Conservation (phyloP, 75 land plant species). For the Cunninghamia lanceolata region DNA sequence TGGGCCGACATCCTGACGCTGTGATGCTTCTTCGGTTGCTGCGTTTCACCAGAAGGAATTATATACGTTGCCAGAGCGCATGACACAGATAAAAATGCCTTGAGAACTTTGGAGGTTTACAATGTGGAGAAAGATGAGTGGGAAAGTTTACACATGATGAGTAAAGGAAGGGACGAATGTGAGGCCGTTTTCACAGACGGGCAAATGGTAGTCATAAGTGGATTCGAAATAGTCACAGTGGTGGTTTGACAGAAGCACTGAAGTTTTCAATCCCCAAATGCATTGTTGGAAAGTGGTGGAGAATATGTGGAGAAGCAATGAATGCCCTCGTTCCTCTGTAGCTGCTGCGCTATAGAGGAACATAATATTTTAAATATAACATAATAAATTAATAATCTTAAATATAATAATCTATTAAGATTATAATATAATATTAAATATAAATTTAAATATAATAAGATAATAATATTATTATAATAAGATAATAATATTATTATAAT, state of each 20-base stretch:
- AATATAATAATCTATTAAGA: too few relatives aligned
- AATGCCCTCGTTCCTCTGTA: background rate
- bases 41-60: background rate
- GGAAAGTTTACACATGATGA: constrained; percentile 32
- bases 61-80: constrained; percentile 59
- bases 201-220: constrained; percentile 18
- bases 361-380: too few relatives aligned
- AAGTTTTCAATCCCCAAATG: background rate
- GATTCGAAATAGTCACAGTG: background rate
- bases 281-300: background rate
- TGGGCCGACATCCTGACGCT: constrained; percentile 38
- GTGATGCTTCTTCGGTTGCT: constrained; percentile 46
- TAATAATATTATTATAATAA: too few relatives aligned
- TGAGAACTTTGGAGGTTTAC: constrained; percentile 32
- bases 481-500: too few relatives aligned
- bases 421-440: too few relatives aligned
- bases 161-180: constrained; percentile 33
- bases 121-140: constrained; percentile 34
- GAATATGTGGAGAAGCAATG: background rate
- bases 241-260: background rate
- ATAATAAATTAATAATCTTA: too few relatives aligned
- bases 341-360: background rate
- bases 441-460: too few relatives aligned
- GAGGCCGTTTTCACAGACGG: constrained; percentile 24
- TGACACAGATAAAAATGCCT: constrained; percentile 41